A percentile compares a stretch with the other conserved stretches of the same genome.
phyloP scores from a whole-genome alignment of 2,329 filamentous ascomycete species.

The Nectriaceae sp. region DNA sequence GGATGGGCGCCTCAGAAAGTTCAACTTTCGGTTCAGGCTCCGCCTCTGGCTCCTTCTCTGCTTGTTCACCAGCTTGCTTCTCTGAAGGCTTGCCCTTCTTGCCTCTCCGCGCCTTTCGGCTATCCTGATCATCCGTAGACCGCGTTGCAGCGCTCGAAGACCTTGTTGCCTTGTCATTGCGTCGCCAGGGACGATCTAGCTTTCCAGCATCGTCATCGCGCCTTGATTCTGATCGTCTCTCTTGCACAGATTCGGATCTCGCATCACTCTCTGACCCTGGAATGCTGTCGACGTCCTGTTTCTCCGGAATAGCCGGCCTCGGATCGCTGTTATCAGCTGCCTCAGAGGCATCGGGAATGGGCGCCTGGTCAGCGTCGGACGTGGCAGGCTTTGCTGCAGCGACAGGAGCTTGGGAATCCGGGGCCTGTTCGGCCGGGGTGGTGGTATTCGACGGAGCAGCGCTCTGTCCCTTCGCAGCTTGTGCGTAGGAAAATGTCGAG shows the following conservation, averaged over 20 bases:
- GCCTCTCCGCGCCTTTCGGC: conserved; percentile 52
- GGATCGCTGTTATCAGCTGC: conserved; percentile 24
- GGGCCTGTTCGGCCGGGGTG: conserved; percentile 24
- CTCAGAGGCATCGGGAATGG: conserved; percentile 27
- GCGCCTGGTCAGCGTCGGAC: conserved; percentile 26
- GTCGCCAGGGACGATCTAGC: conserved; percentile 43
- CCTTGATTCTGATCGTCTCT: conserved; percentile 34
- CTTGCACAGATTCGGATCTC: conserved; percentile 36
- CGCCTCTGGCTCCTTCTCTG: conserved; percentile 57
- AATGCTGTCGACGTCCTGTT: conserved; percentile 36
- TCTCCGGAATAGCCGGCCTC: conserved; percentile 28
- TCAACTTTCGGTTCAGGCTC: conserved; percentile 57
- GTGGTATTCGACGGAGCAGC: conserved; percentile 33
- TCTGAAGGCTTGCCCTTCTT: conserved; percentile 59
- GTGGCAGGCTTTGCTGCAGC: conserved; percentile 29
- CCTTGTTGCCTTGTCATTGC: conserved; percentile 53
- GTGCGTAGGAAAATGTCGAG: conserved; percentile 85
- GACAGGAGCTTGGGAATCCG: conserved; percentile 30
- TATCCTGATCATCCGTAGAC: conserved; percentile 61
- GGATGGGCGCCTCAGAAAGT: conserved; percentile 79
- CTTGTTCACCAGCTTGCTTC: conserved; percentile 49
- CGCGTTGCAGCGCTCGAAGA: conserved; percentile 66
- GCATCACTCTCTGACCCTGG: conserved; percentile 40
- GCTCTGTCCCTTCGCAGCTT: conserved; percentile 84
- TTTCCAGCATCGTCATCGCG: conserved; percentile 42